Conservation (phyloP, 108 stramenopile genomes). For the Epithemia pelagica region DNA sequence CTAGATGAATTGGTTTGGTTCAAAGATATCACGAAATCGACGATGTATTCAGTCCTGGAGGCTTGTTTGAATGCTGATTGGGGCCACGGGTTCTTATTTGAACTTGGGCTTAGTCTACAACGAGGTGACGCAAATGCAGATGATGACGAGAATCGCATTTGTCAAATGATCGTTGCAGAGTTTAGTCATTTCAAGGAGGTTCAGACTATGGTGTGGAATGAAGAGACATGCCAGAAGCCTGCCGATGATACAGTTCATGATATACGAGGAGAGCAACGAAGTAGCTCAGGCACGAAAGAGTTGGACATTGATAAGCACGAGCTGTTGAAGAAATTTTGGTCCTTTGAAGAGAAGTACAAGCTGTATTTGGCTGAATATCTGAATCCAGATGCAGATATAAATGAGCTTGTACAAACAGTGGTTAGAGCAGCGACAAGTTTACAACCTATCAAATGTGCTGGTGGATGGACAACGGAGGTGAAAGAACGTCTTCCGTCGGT, state of each 20-base stretch:
- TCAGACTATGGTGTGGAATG: slow-evolving; percentile 54
- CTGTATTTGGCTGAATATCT: slow-evolving; percentile 43
- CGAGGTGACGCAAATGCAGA: slow-evolving; percentile 29
- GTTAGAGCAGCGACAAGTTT: not conserved
- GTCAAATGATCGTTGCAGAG: slow-evolving; percentile 42
- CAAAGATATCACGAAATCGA: slow-evolving; percentile 32
- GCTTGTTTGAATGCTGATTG: slow-evolving; percentile 36
- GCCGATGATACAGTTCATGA: slow-evolving; percentile 40
- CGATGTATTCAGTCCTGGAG: slow-evolving; percentile 45
- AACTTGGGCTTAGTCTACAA: slow-evolving; percentile 49
- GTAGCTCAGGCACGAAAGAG: not conserved
- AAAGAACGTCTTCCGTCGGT: slow-evolving; percentile 27
- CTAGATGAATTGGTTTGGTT: slow-evolving; percentile 46
- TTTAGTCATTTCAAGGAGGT: slow-evolving; percentile 62
- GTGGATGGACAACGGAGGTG: slow-evolving; percentile 18
- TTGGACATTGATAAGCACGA: slow-evolving; percentile 26
- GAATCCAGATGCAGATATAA: slow-evolving; percentile 38
- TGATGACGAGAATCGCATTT: slow-evolving; percentile 40
- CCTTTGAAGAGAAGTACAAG: slow-evolving; percentile 40
- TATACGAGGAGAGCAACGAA: slow-evolving; percentile 24
- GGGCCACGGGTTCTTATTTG: slow-evolving; percentile 55
- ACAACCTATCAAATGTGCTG: slow-evolving; percentile 22
- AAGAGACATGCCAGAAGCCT: slow-evolving; percentile 51
- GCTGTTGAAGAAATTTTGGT: slow-evolving; percentile 30
- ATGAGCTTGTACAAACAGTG: slow-evolving; percentile 33